Evolutionary conservation across 2,329 filamentous ascomycete species (phyloP).

Genomic region (Colletotrichum siamense): DNA sequence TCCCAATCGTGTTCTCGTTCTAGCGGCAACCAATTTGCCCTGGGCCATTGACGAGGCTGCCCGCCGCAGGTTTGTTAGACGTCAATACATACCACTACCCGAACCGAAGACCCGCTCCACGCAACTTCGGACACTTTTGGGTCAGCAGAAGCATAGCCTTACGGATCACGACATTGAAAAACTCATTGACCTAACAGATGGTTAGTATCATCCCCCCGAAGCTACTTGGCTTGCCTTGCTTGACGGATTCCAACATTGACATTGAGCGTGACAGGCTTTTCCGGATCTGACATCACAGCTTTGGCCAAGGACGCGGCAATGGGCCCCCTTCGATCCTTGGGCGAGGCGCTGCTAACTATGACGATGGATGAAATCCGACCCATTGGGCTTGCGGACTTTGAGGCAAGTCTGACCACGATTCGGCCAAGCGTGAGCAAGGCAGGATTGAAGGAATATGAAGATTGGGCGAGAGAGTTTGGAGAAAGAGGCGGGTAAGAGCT

Average conservation of each 20-base stretch:
- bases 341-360: conserved; percentile 88
- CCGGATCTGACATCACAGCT: conserved; percentile 94
- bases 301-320: conserved; percentile 97
- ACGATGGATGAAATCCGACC: conserved; percentile 93
- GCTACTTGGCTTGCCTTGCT: background rate
- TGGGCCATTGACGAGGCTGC: conserved; percentile 99
- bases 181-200: conserved; percentile 83
- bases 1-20: conserved; percentile 85
- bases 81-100: conserved; percentile 95
- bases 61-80: conserved; percentile 84
- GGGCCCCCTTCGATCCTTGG: conserved; percentile 89
- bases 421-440: conserved; percentile 87
- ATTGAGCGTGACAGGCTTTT: conserved; percentile 72
- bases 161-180: conserved; percentile 72
- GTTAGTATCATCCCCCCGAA: conserved; percentile 51
- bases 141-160: conserved; percentile 86
- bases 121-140: conserved; percentile 80
- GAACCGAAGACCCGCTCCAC: conserved; percentile 80
- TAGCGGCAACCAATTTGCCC: conserved; percentile 93
- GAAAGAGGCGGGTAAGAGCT: conserved; percentile 77
- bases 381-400: conserved; percentile 83
- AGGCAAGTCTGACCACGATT: conserved; percentile 83
- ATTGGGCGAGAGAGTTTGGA: conserved; percentile 93
- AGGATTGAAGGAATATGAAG: conserved; percentile 87
- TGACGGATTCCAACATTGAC: background rate